These are phyloP conservation scores for Euphorbia lathyris DNA, from an alignment of 345 rosid genomes.

Conservation along the genomic window DNA sequence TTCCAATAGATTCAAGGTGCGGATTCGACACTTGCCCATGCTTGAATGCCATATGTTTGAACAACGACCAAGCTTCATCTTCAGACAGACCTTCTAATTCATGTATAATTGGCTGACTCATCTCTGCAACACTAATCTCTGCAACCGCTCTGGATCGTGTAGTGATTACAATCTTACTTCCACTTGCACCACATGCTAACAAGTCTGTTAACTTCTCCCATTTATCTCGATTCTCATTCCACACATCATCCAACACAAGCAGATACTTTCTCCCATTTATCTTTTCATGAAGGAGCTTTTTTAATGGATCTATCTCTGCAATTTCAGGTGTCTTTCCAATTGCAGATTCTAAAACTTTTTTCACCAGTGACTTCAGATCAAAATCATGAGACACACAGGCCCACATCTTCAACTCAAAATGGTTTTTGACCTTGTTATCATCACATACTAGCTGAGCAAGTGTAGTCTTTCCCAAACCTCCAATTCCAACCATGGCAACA, in stretches of 20 bases:
- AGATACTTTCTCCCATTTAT: background rate
- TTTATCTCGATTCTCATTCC: background rate
- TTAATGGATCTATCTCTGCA: background rate
- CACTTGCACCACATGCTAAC: background rate
- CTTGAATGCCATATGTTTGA: background rate
- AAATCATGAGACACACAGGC: background rate
- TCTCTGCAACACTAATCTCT: too few species aligned
- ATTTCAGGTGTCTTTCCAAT: too few species aligned
- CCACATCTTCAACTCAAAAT: conserved; percentile 15
- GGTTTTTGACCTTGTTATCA: background rate
- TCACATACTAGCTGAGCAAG: background rate
- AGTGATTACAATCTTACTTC: background rate
- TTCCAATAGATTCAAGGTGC: background rate
- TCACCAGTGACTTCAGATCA: background rate
- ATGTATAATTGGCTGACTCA: background rate
- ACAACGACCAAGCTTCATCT: background rate
- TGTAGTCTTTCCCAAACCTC: background rate
- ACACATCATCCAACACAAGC: conserved; percentile 18
- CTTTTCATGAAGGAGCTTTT: background rate
- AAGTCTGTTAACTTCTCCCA: background rate
- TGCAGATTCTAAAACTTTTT: too few species aligned
- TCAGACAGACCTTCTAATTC: background rate
- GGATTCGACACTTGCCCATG: background rate
- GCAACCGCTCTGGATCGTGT: background rate
- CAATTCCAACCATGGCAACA: background rate